Evolutionary conservation across 2,329 filamentous ascomycete species (phyloP), one percentile per base, ranked within the genome.

Genomic region (Ustulina deusta): DNA sequence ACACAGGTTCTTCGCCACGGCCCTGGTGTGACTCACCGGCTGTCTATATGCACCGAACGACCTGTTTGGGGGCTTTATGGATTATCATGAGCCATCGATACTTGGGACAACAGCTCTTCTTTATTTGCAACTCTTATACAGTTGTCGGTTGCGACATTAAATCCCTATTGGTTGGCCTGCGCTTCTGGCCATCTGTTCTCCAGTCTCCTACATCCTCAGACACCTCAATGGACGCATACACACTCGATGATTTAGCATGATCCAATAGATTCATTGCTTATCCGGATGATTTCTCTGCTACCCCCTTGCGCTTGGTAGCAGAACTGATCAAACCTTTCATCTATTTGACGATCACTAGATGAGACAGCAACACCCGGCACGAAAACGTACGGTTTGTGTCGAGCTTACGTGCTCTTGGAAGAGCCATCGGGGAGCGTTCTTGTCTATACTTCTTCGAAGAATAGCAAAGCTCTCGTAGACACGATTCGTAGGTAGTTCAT

Each of bases 231-330:
- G 56, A 54, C 25, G 13, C 34, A 44, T 60, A 10, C 42, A 38
- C 44, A 48, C 55, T 57, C 56, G 38, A 66, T 61, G 49, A 46
- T 57, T 27, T 17, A 61, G 63, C 59, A 66, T 61, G 55, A 59
- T 66, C 51, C 55, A 27, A 61, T 20, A 49, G 57, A 58, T 49
- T 64, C 67, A 69, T 69, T 67, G 67, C 64, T 69, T 64, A 62
- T 51, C 38, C 10, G 13, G 52, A 63, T 59, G 25, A 34, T 32
- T 60, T 38, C 40, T 46, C 44, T 40, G 51, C 63, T 61, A 61
- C 38, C 15, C 51, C 17, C 27, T 32, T 61, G 29, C 38, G 64
- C 60, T 61, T 64, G 20, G 20, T 22, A 51, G 34, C 17, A 42
- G 46, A 57, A 11, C 10, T 34, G 25, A 65, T 34, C 17, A 29